Percentiles rank a stretch among this genome's conserved stretches.
phyloP scores from a whole-genome alignment of 768 basidiomycete species.

The Termitomyces sp. region DNA sequence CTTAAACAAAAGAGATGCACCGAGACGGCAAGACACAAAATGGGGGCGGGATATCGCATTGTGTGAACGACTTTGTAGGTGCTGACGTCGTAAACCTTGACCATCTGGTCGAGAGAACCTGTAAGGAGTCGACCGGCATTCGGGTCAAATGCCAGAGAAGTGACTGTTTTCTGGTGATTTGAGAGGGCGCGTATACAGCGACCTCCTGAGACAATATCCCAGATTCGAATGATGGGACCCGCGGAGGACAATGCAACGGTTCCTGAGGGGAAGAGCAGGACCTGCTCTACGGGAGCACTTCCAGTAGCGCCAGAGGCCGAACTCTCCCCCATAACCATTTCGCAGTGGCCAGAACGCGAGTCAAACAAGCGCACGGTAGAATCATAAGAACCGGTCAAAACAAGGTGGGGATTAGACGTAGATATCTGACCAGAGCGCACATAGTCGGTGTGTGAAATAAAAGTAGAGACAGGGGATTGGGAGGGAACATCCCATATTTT shows the following conservation, averaged over 20 bases:
- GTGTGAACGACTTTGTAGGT: constrained; percentile 96
- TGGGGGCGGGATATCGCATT: constrained; percentile 94
- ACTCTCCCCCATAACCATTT: constrained; percentile 72
- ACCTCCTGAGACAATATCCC: constrained; percentile 93
- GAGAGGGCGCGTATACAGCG: constrained; percentile 88
- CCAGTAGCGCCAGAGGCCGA: constrained; percentile 25
- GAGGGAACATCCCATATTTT: constrained; percentile 95
- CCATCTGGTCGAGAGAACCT: constrained; percentile 94
- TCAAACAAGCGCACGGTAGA: constrained; percentile 88
- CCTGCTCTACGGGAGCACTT: constrained; percentile 81
- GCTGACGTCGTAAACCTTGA: constrained; percentile 96
- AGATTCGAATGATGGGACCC: constrained; percentile 89
- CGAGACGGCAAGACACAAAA: constrained; percentile 88
- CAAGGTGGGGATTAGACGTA: constrained; percentile 72
- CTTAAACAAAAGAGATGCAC: constrained; percentile 41
- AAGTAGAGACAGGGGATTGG: constrained; percentile 72
- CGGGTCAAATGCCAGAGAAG: constrained; percentile 78
- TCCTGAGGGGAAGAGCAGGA: constrained; percentile 88
- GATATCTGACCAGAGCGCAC: constrained; percentile 91
- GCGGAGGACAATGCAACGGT: constrained; percentile 82
- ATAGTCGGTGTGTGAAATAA: constrained; percentile 89
- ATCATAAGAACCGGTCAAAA: constrained; percentile 95
- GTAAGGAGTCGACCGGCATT: constrained; percentile 78
- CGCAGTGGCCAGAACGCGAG: constrained; percentile 74
- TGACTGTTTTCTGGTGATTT: constrained; percentile 98